Evolutionary conservation across 805 yeast species (phyloP), one percentile per base, ranked within the genome.

Genomic region (Metschnikowia drakensbergensis): DNA sequence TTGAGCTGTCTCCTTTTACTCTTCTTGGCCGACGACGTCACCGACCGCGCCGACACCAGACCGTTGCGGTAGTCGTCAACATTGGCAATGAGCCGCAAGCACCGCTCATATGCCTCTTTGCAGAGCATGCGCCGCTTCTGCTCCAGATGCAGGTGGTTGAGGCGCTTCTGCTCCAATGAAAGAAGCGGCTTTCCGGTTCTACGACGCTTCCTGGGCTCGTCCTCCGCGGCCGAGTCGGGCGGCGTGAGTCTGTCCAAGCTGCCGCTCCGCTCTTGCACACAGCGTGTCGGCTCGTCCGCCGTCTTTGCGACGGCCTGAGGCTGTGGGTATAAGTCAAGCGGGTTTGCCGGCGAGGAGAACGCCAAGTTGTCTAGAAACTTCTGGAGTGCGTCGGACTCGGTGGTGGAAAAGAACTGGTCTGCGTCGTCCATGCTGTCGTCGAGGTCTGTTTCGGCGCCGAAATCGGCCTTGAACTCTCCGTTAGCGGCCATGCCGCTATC

Each of bases 61-160:
- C 63, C 64, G 38, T 65, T 64, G 49, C 61, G 61, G 53, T 64
- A 72, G 23, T 69, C 74, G 26, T 71, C 74, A 37, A 71, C 65
- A 46, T 72, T 64, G 23, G 72, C 69, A 31, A 72, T 67, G 42
- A 71, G 59, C 25, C 68, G 59, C 44, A 72, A 60, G 54, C 77
- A 72, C 39, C 77, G 52, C 49, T 72, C 74, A 55, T 72, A 72
- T 6, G 76, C 77, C 50, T 69, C 61, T 54, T 71, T 71, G 57
- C 77, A 72, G 53, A 71, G 59, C 58, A 70, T 69, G 34, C 77
- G 62, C 54, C 77, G 63, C 54, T 68, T 71, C 56, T 72, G 76
- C 56, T 72, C 77, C 45, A 69, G 65, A 52, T 64, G 64, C 11
- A 72, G 67, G 58, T 72, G 77, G 53, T 72, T 72, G 32, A 71